Evolutionary conservation across 108 stramenopile species (phyloP).

Genomic region (Nitzschia putrida): DNA sequence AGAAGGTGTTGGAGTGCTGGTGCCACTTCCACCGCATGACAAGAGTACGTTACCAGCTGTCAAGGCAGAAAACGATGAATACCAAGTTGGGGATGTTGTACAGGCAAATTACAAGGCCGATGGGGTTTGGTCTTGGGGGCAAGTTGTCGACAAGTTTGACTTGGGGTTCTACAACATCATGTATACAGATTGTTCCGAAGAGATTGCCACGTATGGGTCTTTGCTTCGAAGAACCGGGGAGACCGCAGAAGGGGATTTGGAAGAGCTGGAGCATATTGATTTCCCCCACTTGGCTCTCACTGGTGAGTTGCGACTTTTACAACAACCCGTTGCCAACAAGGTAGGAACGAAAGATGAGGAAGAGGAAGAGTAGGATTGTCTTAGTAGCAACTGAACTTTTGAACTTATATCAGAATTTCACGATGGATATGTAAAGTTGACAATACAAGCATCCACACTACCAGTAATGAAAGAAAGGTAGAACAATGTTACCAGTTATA

Average conservation of each 20-base stretch:
- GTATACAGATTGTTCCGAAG: constrained; percentile 27
- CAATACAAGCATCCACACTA: too few species aligned
- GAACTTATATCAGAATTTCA: too few species aligned
- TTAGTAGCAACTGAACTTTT: too few species aligned
- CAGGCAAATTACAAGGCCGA: constrained; percentile 17
- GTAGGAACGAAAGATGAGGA: too few species aligned
- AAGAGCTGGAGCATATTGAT: neutral
- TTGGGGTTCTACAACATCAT: constrained; percentile 24
- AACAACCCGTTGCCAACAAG: too few species aligned
- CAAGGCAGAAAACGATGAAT: neutral
- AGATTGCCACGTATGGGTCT: constrained; percentile 15
- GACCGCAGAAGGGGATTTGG: neutral
- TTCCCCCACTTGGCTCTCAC: neutral
- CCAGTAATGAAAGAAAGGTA: too few species aligned
- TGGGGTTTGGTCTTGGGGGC: constrained; percentile 24
- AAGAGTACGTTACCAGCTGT: neutral
- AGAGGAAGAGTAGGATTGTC: too few species aligned
- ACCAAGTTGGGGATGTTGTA: constrained; percentile 28
- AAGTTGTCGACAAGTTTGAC: constrained; percentile 6
- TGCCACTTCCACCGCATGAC: neutral
- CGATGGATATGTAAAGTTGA: too few species aligned
- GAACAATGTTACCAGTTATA: constrained; percentile 45
- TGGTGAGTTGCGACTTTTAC: neutral
- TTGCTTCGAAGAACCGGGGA: neutral
- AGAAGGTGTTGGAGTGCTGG: constrained; percentile 9